Evolutionary conservation across 495 filamentous ascomycete species (phyloP).

Genomic region (Hyaloscypha variabilis): DNA sequence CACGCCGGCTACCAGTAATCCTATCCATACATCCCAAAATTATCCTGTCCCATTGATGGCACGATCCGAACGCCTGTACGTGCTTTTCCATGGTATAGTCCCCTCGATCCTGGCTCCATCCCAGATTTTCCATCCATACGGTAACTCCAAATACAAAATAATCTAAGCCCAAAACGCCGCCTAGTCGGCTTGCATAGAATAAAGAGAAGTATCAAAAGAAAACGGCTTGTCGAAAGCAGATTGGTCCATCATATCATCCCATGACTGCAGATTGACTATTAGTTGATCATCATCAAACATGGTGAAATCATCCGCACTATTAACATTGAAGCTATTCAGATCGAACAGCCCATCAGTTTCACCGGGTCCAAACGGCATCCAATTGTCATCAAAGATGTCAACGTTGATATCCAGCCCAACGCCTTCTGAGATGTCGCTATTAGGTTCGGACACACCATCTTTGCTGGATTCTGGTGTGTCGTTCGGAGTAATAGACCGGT

Average conservation of each 20-base stretch:
- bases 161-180: conserved; percentile 10
- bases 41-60: neutral
- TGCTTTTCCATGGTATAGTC: neutral
- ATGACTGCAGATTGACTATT: conserved; percentile 23
- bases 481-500: conserved; percentile 52
- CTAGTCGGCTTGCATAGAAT: conserved; percentile 43
- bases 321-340: conserved; percentile 38
- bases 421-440: conserved; percentile 54
- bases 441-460: conserved; percentile 53
- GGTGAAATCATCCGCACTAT: conserved; percentile 30
- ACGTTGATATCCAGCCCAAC: conserved; percentile 38
- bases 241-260: conserved; percentile 42
- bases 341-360: conserved; percentile 39
- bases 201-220: conserved; percentile 43
- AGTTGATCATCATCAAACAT: conserved; percentile 27
- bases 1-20: neutral
- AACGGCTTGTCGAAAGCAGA: conserved; percentile 45
- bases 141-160: conserved; percentile 9
- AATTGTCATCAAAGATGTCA: conserved; percentile 44
- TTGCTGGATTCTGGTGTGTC: conserved; percentile 60
- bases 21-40: neutral
- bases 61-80: neutral
- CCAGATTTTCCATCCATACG: neutral
- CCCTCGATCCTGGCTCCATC: neutral
- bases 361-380: conserved; percentile 38